A percentile compares a stretch with the other conserved stretches of the same genome.
These are phyloP conservation scores for Plasmodium blacklocki DNA, from an alignment of 169 alveolate species.

Conservation along the genomic window DNA sequence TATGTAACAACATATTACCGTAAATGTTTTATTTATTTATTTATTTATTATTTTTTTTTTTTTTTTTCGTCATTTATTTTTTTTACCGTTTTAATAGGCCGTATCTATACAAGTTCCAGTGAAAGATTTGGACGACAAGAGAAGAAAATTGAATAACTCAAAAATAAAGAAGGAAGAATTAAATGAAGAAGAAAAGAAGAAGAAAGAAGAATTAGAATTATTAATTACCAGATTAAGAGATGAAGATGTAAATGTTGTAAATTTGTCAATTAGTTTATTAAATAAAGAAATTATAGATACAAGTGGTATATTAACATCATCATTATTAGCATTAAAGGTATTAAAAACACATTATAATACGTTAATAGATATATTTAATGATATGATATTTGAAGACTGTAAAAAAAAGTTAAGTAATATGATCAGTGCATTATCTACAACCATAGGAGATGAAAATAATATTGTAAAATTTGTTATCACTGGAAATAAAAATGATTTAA, in stretches of 20 bases:
- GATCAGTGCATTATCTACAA: conserved; percentile 76
- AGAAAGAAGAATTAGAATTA: conserved; percentile 67
- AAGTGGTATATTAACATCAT: conserved; percentile 65
- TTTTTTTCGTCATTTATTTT: background rate
- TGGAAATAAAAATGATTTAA: conserved; percentile 55
- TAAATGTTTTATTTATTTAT: background rate
- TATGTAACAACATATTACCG: background rate
- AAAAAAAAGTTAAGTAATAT: conserved; percentile 58
- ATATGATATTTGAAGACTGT: conserved; percentile 69
- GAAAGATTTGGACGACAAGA: conserved; percentile 52
- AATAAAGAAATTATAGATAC: conserved; percentile 70
- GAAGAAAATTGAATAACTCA: conserved; percentile 18
- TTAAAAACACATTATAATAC: conserved; percentile 43
- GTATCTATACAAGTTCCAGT: conserved; percentile 70
- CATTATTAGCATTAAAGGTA: conserved; percentile 57
- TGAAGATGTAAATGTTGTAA: conserved; percentile 35
- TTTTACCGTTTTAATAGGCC: conserved; percentile 14
- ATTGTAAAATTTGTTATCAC: conserved; percentile 51
- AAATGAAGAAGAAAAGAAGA: conserved; percentile 71
- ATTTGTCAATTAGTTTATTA: conserved; percentile 42
- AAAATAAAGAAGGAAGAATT: conserved; percentile 67
- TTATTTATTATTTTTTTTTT: background rate
- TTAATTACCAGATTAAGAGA: conserved; percentile 52
- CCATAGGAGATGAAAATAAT: conserved; percentile 73
- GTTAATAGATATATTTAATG: conserved; percentile 43